Conservation (phyloP, 2,329 filamentous ascomycete species). For the Aspergillus niger region DNA sequence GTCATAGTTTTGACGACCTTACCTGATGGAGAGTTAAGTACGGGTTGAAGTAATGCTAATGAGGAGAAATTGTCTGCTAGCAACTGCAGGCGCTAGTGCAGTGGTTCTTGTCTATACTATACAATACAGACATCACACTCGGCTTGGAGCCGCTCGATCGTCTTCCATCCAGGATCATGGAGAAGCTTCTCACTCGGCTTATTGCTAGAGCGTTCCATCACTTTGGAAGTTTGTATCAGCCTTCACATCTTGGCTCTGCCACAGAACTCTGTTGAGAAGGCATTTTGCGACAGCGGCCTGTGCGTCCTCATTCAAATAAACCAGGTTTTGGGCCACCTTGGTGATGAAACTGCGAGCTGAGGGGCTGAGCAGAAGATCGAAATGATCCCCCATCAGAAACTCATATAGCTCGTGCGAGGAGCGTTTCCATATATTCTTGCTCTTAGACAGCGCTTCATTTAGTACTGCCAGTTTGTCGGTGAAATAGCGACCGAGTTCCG, state of each 20-base stretch:
- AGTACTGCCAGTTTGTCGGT: neutral
- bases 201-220: too few relatives aligned
- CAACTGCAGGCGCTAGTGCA: too few relatives aligned
- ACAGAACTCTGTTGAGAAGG: neutral
- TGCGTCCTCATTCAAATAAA: neutral
- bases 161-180: too few relatives aligned
- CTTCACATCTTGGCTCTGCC: neutral
- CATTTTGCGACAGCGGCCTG: neutral
- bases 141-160: too few relatives aligned
- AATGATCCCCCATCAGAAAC: neutral
- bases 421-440: neutral
- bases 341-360: neutral
- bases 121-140: too few relatives aligned
- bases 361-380: neutral
- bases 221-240: neutral
- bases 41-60: too few relatives aligned
- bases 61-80: too few relatives aligned
- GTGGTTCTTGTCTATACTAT: too few relatives aligned
- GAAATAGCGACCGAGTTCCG: neutral
- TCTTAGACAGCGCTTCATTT: neutral
- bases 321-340: neutral
- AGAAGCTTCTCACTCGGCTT: too few relatives aligned
- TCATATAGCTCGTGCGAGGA: neutral
- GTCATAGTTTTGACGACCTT: too few relatives aligned
- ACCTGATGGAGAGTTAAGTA: too few relatives aligned